Percentiles rank a stretch among this genome's conserved stretches.
These are phyloP conservation scores for Sparassis latifolia DNA, from an alignment of 1,284 basidiomycete species.

Conservation along the genomic window DNA sequence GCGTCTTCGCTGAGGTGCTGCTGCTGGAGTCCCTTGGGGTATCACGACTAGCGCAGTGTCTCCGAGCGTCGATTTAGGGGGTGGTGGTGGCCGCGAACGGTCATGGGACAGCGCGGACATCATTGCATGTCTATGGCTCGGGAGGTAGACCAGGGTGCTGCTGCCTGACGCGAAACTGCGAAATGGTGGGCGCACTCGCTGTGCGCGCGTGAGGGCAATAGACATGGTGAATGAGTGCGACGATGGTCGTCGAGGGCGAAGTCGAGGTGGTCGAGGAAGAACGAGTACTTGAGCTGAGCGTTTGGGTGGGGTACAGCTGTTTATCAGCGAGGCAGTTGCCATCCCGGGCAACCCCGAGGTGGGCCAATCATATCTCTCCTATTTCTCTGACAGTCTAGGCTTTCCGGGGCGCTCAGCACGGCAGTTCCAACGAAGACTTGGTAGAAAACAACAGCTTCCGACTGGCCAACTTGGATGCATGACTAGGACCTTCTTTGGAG, in stretches of 20 bases:
- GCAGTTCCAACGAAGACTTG: too few species aligned
- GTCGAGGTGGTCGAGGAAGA: neutral
- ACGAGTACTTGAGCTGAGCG: neutral
- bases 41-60: slow-evolving; percentile 48
- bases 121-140: slow-evolving; percentile 44
- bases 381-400: too few species aligned
- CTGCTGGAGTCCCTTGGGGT: slow-evolving; percentile 28
- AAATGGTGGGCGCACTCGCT: neutral
- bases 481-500: too few species aligned
- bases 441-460: too few species aligned
- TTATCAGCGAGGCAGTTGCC: too few species aligned
- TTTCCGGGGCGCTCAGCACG: too few species aligned
- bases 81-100: slow-evolving; percentile 17
- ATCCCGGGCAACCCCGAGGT: too few species aligned
- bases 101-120: slow-evolving; percentile 45
- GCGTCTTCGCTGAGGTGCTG: slow-evolving; percentile 27
- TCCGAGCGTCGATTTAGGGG: slow-evolving; percentile 22
- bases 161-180: slow-evolving; percentile 4
- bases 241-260: slow-evolving; percentile 9
- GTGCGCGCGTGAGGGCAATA: too few species aligned
- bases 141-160: slow-evolving; percentile 15
- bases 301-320: too few species aligned
- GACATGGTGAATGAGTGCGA: slow-evolving; percentile 8
- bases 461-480: too few species aligned
- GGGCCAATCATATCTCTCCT: too few species aligned